Percentiles rank a stretch among this genome's conserved stretches.
Evolutionary conservation across 768 basidiomycete species (phyloP).

Genomic region (Pilatotrama ljubarskyi): DNA sequence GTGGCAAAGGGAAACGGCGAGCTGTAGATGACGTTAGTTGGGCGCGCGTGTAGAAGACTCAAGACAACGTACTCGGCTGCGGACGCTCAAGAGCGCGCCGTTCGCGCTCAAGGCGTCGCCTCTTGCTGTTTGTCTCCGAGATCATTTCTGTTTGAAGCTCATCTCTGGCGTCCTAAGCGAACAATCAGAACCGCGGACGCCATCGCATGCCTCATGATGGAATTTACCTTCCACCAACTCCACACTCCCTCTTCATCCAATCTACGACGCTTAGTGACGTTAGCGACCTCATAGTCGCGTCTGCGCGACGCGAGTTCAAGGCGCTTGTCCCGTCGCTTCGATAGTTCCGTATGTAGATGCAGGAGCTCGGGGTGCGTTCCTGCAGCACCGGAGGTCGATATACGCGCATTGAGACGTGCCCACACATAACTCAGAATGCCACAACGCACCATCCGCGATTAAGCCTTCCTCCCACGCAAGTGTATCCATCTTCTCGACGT

Average conservation of each 20-base stretch:
- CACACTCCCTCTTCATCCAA: slow-evolving; percentile 78
- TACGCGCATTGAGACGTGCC: neutral
- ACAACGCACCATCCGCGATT: slow-evolving; percentile 66
- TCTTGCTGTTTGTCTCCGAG: slow-evolving; percentile 84
- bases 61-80: slow-evolving; percentile 44
- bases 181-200: neutral
- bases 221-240: slow-evolving; percentile 85
- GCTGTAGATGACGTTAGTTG: slow-evolving; percentile 35
- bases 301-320: slow-evolving; percentile 78
- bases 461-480: slow-evolving; percentile 86
- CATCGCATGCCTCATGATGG: slow-evolving; percentile 27
- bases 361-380: slow-evolving; percentile 86
- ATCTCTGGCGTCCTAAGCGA: slow-evolving; percentile 65
- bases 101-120: slow-evolving; percentile 82
- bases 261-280: slow-evolving; percentile 59
- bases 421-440: neutral
- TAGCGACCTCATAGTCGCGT: slow-evolving; percentile 65
- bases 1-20: slow-evolving; percentile 60
- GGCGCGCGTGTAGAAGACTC: neutral
- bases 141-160: slow-evolving; percentile 86
- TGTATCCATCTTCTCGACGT: slow-evolving; percentile 92
- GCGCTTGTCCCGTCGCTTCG: slow-evolving; percentile 76
- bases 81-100: slow-evolving; percentile 77
- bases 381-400: slow-evolving; percentile 30
- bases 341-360: slow-evolving; percentile 77